These are phyloP conservation scores for Starmera pachycereana DNA, from an alignment of 805 yeast genomes.

Conservation along the genomic window DNA sequence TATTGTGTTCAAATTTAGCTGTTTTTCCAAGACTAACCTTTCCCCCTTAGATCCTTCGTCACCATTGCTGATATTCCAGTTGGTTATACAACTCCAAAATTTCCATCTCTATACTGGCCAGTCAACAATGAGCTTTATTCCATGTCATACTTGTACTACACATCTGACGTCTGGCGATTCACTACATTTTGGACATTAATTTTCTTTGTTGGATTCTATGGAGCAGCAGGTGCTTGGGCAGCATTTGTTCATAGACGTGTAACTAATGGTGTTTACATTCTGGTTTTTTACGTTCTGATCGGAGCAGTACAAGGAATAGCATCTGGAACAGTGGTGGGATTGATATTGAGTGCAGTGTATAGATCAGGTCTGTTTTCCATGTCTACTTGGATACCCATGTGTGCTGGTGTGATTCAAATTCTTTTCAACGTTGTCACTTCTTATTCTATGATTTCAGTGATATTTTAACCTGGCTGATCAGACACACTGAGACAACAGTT, in stretches of 20 bases:
- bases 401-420: constrained; percentile 63
- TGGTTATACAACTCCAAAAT: constrained; percentile 69
- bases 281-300: constrained; percentile 35
- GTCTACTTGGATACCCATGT: constrained; percentile 93
- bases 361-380: constrained; percentile 71
- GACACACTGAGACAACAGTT: not conserved
- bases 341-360: constrained; percentile 66
- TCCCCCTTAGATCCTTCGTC: constrained; percentile 28
- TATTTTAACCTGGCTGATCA: constrained; percentile 20
- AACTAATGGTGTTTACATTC: constrained; percentile 30
- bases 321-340: constrained; percentile 70
- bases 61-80: constrained; percentile 55
- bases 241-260: constrained; percentile 35
- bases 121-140: constrained; percentile 24
- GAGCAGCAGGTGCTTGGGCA: constrained; percentile 56
- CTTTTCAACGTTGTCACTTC: constrained; percentile 57
- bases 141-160: constrained; percentile 53
- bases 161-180: constrained; percentile 71
- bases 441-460: constrained; percentile 45
- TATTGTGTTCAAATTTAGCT: too few species aligned
- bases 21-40: too few species aligned
- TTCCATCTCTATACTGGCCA: constrained; percentile 81
- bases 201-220: constrained; percentile 51
- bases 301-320: constrained; percentile 59
- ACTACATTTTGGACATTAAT: constrained; percentile 77